Percentiles rank a stretch among this genome's conserved stretches.
Conservation (phyloP, 2,329 filamentous ascomycete species). For the Bertia moriformis region DNA sequence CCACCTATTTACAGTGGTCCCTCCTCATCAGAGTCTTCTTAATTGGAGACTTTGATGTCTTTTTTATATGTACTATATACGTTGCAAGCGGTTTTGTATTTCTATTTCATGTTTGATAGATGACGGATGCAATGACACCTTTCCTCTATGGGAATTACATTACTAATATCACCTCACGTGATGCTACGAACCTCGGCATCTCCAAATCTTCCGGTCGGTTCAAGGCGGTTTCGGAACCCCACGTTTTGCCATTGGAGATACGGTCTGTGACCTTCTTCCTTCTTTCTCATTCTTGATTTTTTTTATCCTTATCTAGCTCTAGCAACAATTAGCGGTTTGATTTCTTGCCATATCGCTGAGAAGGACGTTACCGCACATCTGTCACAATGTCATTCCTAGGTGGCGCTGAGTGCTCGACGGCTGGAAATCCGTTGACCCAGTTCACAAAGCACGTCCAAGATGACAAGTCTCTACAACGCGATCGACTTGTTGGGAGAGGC, state of each 20-base stretch:
- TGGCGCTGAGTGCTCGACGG: slow-evolving; percentile 91
- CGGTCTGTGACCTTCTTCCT: neutral
- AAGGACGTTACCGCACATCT: neutral
- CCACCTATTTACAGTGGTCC: no score
- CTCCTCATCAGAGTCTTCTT: no score
- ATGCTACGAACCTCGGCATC: neutral
- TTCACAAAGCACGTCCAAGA: slow-evolving; percentile 95
- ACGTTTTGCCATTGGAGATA: neutral
- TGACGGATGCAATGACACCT: neutral
- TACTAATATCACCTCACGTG: neutral
- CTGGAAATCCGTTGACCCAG: slow-evolving; percentile 88
- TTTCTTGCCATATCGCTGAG: no score
- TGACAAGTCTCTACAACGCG: slow-evolving; percentile 86
- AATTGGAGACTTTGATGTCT: no score
- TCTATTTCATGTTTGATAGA: neutral
- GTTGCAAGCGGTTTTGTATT: no score
- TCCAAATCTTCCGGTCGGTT: no score
- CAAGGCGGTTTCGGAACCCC: no score
- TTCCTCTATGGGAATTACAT: neutral
- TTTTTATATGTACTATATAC: no score
- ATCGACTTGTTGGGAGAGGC: slow-evolving; percentile 66
- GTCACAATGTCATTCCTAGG: slow-evolving; percentile 79
- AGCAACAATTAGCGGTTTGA: neutral
- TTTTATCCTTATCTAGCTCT: neutral
- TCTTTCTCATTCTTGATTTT: neutral